Conservation (phyloP, 441 rosid species). For the Arabidopsis lyrata region DNA sequence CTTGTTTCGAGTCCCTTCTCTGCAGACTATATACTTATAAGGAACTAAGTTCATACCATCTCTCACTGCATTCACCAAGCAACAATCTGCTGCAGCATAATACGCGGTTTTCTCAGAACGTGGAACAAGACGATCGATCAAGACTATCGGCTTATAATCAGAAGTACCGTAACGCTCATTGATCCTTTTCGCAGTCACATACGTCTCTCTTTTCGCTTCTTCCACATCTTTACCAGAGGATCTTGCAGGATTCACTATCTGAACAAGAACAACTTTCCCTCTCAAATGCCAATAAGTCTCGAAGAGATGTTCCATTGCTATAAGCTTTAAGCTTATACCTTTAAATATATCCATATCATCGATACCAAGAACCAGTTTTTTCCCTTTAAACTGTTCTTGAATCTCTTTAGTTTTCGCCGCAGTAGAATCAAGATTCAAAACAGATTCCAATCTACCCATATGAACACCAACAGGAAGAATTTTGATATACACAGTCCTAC, state of each 20-base stretch:
- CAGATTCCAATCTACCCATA: slow-evolving; percentile 67
- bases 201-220: slow-evolving; percentile 68
- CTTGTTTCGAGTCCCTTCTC: slow-evolving; percentile 69
- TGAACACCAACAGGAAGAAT: slow-evolving; percentile 75
- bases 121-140: slow-evolving; percentile 69
- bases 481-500: slow-evolving; percentile 70
- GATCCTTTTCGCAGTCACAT: slow-evolving; percentile 60
- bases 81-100: slow-evolving; percentile 75
- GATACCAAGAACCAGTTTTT: slow-evolving; percentile 69
- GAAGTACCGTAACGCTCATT: slow-evolving; percentile 57
- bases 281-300: slow-evolving; percentile 50
- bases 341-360: slow-evolving; percentile 90
- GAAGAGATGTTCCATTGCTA: slow-evolving; percentile 73
- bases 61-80: slow-evolving; percentile 75
- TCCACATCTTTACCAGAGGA: slow-evolving; percentile 75
- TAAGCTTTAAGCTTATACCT: slow-evolving; percentile 73
- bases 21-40: slow-evolving; percentile 67
- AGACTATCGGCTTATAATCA: slow-evolving; percentile 72
- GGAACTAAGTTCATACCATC: slow-evolving; percentile 90
- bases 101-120: slow-evolving; percentile 72
- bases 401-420: slow-evolving; percentile 63
- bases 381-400: slow-evolving; percentile 59
- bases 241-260: slow-evolving; percentile 84
- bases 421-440: slow-evolving; percentile 61
- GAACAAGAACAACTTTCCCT: slow-evolving; percentile 72